phyloP scores from a whole-genome alignment of 805 yeast species.

The Pichia cephalocereana region DNA sequence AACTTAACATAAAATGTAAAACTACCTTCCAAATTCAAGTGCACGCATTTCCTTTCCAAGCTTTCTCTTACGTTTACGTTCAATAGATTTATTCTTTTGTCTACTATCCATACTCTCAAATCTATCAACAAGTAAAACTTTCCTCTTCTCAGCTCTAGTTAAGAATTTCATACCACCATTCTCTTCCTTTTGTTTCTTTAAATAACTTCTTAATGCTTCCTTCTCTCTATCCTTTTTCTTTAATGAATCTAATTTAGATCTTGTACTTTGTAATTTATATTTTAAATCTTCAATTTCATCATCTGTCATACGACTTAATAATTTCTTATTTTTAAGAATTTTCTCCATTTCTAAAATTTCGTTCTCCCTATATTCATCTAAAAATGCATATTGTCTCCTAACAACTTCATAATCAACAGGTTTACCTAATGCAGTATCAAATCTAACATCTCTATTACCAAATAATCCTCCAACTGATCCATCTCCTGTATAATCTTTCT shows the following conservation, averaged over 20 bases:
- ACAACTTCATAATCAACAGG: conserved; percentile 54
- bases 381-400: conserved; percentile 71
- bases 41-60: conserved; percentile 69
- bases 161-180: conserved; percentile 45
- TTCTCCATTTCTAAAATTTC: conserved; percentile 58
- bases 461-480: conserved; percentile 1
- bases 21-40: conserved; percentile 20
- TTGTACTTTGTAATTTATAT: conserved; percentile 50
- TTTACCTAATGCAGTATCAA: conserved; percentile 83
- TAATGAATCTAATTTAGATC: conserved; percentile 57
- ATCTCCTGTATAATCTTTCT: conserved; percentile 17
- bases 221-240: conserved; percentile 68
- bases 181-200: conserved; percentile 30
- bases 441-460: conserved; percentile 62
- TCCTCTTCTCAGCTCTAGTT: conserved; percentile 63
- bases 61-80: conserved; percentile 79
- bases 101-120: conserved; percentile 62
- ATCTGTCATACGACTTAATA: conserved; percentile 30
- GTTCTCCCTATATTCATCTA: conserved; percentile 73
- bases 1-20: neutral
- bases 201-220: conserved; percentile 50
- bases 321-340: conserved; percentile 47
- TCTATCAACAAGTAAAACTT: conserved; percentile 67
- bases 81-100: conserved; percentile 75
- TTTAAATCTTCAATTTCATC: conserved; percentile 45